Percentiles rank a stretch among this genome's conserved stretches.
phyloP scores from a whole-genome alignment of 2,329 filamentous ascomycete species.

The Furcasterigmium furcatum region DNA sequence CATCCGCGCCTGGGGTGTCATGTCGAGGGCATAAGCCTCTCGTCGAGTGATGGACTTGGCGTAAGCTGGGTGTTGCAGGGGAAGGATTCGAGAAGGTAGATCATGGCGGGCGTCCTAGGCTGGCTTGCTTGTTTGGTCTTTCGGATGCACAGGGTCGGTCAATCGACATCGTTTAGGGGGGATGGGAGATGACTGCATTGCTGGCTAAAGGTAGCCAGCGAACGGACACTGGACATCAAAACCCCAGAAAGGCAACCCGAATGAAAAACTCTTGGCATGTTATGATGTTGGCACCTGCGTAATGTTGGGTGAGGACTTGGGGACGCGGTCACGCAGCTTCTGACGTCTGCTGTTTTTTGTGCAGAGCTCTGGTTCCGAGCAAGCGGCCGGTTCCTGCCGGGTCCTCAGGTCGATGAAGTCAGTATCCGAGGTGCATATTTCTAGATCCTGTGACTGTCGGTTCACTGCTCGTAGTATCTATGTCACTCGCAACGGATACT shows the following conservation, averaged over 20 bases:
- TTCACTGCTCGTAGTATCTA: too few relatives aligned
- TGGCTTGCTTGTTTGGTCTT: conserved; percentile 44
- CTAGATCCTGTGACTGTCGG: too few relatives aligned
- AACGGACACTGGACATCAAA: conserved; percentile 34
- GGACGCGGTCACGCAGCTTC: too few relatives aligned
- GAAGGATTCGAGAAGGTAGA: conserved; percentile 28
- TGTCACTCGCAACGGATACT: too few relatives aligned
- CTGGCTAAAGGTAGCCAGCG: conserved; percentile 31
- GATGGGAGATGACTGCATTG: conserved; percentile 20
- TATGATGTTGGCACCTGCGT: not conserved
- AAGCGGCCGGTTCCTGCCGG: too few relatives aligned
- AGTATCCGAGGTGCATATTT: too few relatives aligned
- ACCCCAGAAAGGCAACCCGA: conserved; percentile 27
- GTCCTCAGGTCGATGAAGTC: too few relatives aligned
- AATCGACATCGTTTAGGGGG: conserved; percentile 16
- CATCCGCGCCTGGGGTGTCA: conserved; percentile 96
- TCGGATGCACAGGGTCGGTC: conserved; percentile 30
- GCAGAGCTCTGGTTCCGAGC: too few relatives aligned
- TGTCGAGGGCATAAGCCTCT: conserved; percentile 76
- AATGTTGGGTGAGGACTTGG: too few relatives aligned
- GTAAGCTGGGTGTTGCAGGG: conserved; percentile 10
- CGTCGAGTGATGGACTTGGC: conserved; percentile 9
- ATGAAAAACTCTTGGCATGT: conserved; percentile 22
- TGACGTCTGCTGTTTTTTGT: too few relatives aligned
- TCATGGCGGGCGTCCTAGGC: conserved; percentile 44